Base-by-base conservation (phyloP, 805 yeast species). In the Cyberlindnera maritima region DNA sequence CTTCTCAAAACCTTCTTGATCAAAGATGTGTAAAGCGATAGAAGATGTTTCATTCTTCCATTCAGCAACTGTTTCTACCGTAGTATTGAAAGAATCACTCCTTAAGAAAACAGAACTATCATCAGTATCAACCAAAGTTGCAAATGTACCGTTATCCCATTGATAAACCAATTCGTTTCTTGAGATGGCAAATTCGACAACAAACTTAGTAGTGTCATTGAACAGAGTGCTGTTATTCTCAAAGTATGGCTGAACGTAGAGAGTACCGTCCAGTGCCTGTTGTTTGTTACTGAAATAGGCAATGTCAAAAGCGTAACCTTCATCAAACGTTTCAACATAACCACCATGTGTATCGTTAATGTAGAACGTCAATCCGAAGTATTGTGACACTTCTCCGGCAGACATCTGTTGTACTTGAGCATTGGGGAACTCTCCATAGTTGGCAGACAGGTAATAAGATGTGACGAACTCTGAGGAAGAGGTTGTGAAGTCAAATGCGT, bases 61-160 rank as follows among this genome's bases (percentile, higher is more conserved):
- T 18, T 33, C 23, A 17, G 54, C 48, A 3, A 50, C 38, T 10
- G 11, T 43, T 13, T 37, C 40, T 5, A 20, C 12, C 7, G 58
- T 57, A 2, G 61, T 43, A 15, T 74, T 59, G 39, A 78, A 72
- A 53, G 75, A 74, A 2, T 81, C 81, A 1, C 91, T 82, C 18
- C 79, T 77, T 29, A 89, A 69, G 49, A 88, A 67, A 0, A 86
- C 90, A 31, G 87, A 76, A 15, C 72, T 69, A 56, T 78, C 76
- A 64, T 88, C 96, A 0, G 90, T 68, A 60, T 88, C 96, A 2
- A 86, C 76, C 15, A 85, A 66, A 31, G 64, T 57, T 0, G 80
- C 74, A 76, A 80, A 76, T 11, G 79, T 60, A 15, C 77, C 67
- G 37, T 71, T 69, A 61, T 83, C 89, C 86, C 88, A 85, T 59